Evolutionary conservation across 352 stramenopile genomes (phyloP).

Genomic region (Phytophthora citrophthora): DNA sequence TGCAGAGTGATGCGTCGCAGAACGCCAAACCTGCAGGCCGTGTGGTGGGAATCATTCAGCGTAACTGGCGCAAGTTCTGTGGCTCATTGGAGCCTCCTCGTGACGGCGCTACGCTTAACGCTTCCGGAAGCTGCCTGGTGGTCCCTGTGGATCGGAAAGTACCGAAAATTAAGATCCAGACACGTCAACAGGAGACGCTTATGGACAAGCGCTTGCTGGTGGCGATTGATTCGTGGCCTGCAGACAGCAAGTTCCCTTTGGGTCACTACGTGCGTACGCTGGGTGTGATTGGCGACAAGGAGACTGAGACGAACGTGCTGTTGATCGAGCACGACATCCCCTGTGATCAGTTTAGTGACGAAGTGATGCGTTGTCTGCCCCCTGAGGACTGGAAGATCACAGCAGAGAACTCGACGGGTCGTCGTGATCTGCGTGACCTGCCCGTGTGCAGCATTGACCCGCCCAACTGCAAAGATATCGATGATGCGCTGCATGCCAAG

Average conservation of each 20-base stretch:
- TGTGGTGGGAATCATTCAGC: constrained; percentile 92
- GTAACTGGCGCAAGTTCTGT: constrained; percentile 95
- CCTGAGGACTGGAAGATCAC: constrained; percentile 96
- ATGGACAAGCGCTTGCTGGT: constrained; percentile 96
- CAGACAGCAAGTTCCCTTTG: constrained; percentile 88
- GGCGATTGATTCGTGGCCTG: constrained; percentile 95
- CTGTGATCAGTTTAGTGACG: constrained; percentile 77
- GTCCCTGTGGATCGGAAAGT: constrained; percentile 90
- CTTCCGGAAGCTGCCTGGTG: constrained; percentile 73
- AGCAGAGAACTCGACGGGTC: constrained; percentile 90
- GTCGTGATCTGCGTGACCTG: constrained; percentile 93
- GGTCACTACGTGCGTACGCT: constrained; percentile 97
- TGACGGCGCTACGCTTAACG: constrained; percentile 43
- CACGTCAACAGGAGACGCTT: constrained; percentile 89
- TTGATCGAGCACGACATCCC: constrained; percentile 98
- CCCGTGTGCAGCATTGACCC: constrained; percentile 94
- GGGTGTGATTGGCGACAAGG: constrained; percentile 96
- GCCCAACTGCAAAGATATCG: constrained; percentile 96
- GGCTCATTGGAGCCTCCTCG: constrained; percentile 92
- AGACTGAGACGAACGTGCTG: constrained; percentile 96
- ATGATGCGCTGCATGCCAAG: constrained; percentile 97
- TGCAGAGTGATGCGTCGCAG: constrained; percentile 58
- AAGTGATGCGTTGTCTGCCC: constrained; percentile 93
- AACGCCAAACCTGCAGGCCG: constrained; percentile 73
- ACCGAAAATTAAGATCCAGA: constrained; percentile 95